These are phyloP conservation scores for Teunomyces gatunensis DNA, from an alignment of 805 yeast species.

Conservation along the genomic window DNA sequence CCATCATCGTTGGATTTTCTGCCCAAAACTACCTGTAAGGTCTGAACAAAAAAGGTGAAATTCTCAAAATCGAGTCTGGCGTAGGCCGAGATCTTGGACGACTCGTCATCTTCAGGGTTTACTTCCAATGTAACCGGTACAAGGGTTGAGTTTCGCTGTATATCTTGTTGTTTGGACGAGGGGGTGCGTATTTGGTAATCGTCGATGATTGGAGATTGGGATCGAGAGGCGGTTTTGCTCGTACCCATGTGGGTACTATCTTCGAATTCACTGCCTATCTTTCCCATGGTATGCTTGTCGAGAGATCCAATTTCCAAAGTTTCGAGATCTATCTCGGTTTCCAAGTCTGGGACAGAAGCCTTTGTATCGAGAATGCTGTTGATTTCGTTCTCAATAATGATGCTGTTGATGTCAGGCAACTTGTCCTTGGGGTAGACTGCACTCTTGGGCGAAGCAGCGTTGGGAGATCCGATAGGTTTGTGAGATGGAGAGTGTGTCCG, in stretches of 20 bases:
- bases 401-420: background rate
- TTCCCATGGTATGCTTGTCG: constrained; percentile 5
- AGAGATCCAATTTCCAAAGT: constrained; percentile 13
- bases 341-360: background rate
- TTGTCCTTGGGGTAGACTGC: constrained; percentile 1
- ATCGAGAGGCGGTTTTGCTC: constrained; percentile 13
- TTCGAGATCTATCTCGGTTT: constrained; percentile 5
- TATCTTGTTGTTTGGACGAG: constrained; percentile 7
- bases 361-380: constrained; percentile 8
- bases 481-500: constrained; percentile 1
- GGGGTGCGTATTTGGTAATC: background rate
- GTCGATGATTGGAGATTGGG: constrained; percentile 13
- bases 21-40: constrained; percentile 92
- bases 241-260: background rate
- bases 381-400: constrained; percentile 12
- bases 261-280: background rate
- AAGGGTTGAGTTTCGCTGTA: constrained; percentile 14
- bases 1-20: constrained; percentile 57
- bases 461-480: background rate
- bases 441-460: constrained; percentile 1
- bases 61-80: constrained; percentile 87
- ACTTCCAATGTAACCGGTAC: constrained; percentile 18
- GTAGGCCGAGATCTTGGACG: constrained; percentile 50
- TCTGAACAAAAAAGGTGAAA: constrained; percentile 93
- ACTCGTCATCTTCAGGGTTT: constrained; percentile 12